Base-by-base conservation (phyloP, 2,329 filamentous ascomycete species). In the Scopulariopsis brevicaulis region DNA sequence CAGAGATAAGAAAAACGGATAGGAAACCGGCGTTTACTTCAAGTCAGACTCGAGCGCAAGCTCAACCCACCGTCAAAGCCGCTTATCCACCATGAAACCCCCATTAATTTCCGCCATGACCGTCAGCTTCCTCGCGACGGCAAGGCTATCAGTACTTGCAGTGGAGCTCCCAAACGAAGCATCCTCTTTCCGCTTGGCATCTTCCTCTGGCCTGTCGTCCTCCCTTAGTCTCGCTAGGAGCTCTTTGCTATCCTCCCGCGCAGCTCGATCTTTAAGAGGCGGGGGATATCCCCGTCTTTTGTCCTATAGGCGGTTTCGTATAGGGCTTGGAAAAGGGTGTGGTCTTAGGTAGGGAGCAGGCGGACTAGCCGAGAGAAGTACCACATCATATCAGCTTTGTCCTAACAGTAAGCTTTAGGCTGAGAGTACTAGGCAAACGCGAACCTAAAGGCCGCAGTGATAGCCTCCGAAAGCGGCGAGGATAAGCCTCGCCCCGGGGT, bases 261-360 rank as follows among this genome's bases (percentile, higher is more conserved):
- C 53, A 1, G 57, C 59, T 40, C 59, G 57, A 40, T 62, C 54
- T 22, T 61, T 24, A 64, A 62, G 5, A 62, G 50, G 15, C 43
- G 14, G 2, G 48, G 40, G n/a, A 53, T 62, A 18, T 54, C 37
- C 52, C 59, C 54, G 12, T 14, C 12, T 1, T 35, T 20, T 3
- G 14, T 10, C 58, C 58, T 55, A 4, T 61, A 50, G 2, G 61
- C 59, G 53, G 62, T 57, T 12, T 58, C 34, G 51, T 62, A 61
- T 10, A 64, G 37, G 0, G 6, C 51, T 58, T 56, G 53, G 6
- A 64, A 64, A 1, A 60, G n/a, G 1, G 1, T 8, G 25, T 59
- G 59, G 34, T 65, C 63, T n/a, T 64, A 59, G 4, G 25, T 59
- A 2, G 63, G 64, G 8, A 65, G 58, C 37, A 64, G 25, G 20